phyloP scores from a whole-genome alignment of 805 yeast species.

The Ogataea haglerorum region DNA sequence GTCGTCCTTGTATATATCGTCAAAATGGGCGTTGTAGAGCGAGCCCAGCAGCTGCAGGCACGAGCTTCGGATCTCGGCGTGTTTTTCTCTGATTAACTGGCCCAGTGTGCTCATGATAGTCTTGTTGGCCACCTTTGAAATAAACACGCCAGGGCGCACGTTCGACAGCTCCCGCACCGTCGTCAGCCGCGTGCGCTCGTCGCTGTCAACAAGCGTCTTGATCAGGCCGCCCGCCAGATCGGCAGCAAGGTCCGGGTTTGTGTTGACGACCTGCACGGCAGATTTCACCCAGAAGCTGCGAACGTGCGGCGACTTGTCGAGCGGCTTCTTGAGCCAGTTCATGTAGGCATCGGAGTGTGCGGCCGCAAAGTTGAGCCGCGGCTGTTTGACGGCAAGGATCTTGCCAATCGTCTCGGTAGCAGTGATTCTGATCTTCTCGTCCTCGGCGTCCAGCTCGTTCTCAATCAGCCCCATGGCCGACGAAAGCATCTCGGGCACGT shows the following conservation, averaged over 20 bases:
- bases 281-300: conserved; percentile 69
- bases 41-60: conserved; percentile 54
- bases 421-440: conserved; percentile 54
- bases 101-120: conserved; percentile 51
- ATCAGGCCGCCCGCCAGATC: conserved; percentile 58
- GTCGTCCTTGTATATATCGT: conserved; percentile 24
- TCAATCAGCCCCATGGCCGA: conserved; percentile 77
- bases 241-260: conserved; percentile 42
- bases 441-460: conserved; percentile 74
- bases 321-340: conserved; percentile 70
- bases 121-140: conserved; percentile 44
- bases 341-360: conserved; percentile 59
- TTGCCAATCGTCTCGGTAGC: conserved; percentile 75
- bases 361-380: conserved; percentile 54
- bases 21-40: conserved; percentile 49
- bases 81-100: conserved; percentile 70
- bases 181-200: conserved; percentile 64
- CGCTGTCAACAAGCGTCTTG: conserved; percentile 70
- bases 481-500: conserved; percentile 68
- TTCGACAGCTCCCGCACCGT: conserved; percentile 52
- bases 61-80: conserved; percentile 56
- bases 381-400: conserved; percentile 48
- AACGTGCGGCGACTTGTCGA: conserved; percentile 64
- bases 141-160: conserved; percentile 45
- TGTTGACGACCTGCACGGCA: conserved; percentile 43